These are phyloP conservation scores for Fonsecaea pugnacius DNA, from an alignment of 2,329 filamentous ascomycete genomes.

Conservation along the genomic window DNA sequence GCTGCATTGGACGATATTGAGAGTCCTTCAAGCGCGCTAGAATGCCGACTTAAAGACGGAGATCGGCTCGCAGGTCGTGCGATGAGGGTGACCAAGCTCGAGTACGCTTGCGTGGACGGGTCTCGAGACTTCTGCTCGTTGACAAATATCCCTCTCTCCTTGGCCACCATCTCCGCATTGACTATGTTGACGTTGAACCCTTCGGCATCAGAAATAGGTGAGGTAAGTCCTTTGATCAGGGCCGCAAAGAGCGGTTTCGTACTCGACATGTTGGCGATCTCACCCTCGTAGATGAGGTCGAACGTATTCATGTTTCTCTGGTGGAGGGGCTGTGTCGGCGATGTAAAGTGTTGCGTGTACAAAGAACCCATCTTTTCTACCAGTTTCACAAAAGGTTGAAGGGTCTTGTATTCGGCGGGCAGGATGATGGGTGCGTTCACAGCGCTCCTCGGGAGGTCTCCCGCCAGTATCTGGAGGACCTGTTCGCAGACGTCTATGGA, in stretches of 20 bases:
- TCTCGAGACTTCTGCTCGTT: slow-evolving; percentile 72
- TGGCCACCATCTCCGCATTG: slow-evolving; percentile 75
- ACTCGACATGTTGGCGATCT: slow-evolving; percentile 71
- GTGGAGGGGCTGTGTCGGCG: slow-evolving; percentile 43
- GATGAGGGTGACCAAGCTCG: slow-evolving; percentile 71
- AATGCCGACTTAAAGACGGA: slow-evolving; percentile 43
- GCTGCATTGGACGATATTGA: slow-evolving; percentile 14
- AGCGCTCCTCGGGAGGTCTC: slow-evolving; percentile 73
- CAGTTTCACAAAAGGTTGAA: slow-evolving; percentile 75
- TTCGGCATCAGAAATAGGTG: slow-evolving; percentile 68
- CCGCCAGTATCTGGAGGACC: slow-evolving; percentile 72
- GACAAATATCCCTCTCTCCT: slow-evolving; percentile 76
- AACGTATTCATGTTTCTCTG: slow-evolving; percentile 66
- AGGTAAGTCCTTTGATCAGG: slow-evolving; percentile 74
- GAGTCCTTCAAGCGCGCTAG: slow-evolving; percentile 12
- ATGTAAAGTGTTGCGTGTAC: slow-evolving; percentile 75
- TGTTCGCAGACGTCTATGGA: slow-evolving; percentile 82
- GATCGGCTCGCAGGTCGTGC: slow-evolving; percentile 51
- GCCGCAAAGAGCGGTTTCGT: slow-evolving; percentile 80
- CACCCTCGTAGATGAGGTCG: slow-evolving; percentile 77
- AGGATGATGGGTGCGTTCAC: slow-evolving; percentile 83
- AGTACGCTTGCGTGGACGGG: slow-evolving; percentile 65
- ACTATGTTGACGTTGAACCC: slow-evolving; percentile 78
- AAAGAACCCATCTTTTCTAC: slow-evolving; percentile 79
- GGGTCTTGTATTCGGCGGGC: slow-evolving; percentile 76